Conservation (phyloP, 2,329 filamentous ascomycete genomes). For the Biscogniauxia mediterranea region DNA sequence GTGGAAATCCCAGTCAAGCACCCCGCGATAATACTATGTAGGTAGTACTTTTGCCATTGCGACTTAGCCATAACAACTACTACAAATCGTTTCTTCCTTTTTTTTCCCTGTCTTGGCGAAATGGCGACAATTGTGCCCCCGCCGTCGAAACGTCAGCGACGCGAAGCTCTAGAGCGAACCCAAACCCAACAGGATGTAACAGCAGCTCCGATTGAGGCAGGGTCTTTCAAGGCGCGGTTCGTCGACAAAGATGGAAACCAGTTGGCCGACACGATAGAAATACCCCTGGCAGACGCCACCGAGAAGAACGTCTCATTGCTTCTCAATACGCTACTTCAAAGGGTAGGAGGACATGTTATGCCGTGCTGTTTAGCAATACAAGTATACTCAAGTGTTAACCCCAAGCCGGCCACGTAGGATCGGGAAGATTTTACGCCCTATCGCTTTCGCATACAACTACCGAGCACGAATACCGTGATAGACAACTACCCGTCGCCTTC, state of each 20-base stretch:
- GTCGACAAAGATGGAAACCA: slow-evolving; percentile 75
- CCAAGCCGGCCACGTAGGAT: slow-evolving; percentile 33
- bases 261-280: slow-evolving; percentile 66
- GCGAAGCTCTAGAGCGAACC: slow-evolving; percentile 69
- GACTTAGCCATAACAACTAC: not conserved
- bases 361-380: not conserved
- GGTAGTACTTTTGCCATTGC: not conserved
- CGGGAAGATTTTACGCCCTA: slow-evolving; percentile 61
- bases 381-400: slow-evolving; percentile 7
- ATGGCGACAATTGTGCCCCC: slow-evolving; percentile 86
- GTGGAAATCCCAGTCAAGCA: slow-evolving; percentile 6
- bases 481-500: slow-evolving; percentile 51
- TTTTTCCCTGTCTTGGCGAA: slow-evolving; percentile 4
- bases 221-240: slow-evolving; percentile 83
- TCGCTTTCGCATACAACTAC: slow-evolving; percentile 59
- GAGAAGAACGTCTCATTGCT: slow-evolving; percentile 88
- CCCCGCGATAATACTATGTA: slow-evolving; percentile 17
- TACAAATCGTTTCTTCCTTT: not conserved
- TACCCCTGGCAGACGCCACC: slow-evolving; percentile 79
- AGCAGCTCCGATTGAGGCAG: slow-evolving; percentile 64
- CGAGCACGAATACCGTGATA: slow-evolving; percentile 50
- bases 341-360: slow-evolving; percentile 51
- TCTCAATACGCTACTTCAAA: slow-evolving; percentile 78
- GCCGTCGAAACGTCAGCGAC: slow-evolving; percentile 82
- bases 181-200: slow-evolving; percentile 73